Evolutionary conservation across 495 filamentous ascomycete genomes (phyloP), one percentile per base, ranked within the genome.

Genomic region (Lepidopterella palustris): DNA sequence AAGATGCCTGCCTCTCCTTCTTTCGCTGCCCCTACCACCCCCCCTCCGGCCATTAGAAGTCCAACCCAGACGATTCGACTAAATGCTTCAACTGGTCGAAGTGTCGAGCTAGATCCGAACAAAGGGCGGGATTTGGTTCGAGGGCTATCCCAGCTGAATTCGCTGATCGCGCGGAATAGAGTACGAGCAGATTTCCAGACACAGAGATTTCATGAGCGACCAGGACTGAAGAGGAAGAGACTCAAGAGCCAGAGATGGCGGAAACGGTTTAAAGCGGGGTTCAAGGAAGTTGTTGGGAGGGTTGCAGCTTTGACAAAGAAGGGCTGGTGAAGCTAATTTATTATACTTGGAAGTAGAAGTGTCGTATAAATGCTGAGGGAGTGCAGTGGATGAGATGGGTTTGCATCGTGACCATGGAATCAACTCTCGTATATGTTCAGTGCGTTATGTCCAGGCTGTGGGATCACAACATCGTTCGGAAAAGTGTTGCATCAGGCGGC

Each of bases 171-270:
- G 42, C 68, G 72, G 57, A 91, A 91, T 68, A 74, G 62, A 13
- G 71, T 92, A 20, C 71, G 62, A 63, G 8, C 21, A 3, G 82
- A 87, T 68, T 67, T 73, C 42, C 48, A 57, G 3, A 55, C 35
- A 59, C 86, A 91, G 72, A 71, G 77, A 58, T 87, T 81, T 59
- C 84, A 92, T 70, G 89, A 92, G 76, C 73, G 87, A 49, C 78
- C 80, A 2, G 87, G 86, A 3, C 68, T 88, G 70, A 89, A 89
- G 79, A 77, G 84, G 70, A 92, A 90, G 80, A 78, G 88, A 65
- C 67, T 87, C 60, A 74, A 73, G 73, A 82, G 79, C 39, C 74
- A 85, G 75, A 78, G 88, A 59, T 89, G 86, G 82, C 74, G 78
- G 71, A 72, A 39, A 71, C 77, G 80, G 57, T 92, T 92, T 70